Evolutionary conservation across 352 stramenopile genomes (phyloP).

Genomic region (Globisporangium sylvaticum): DNA sequence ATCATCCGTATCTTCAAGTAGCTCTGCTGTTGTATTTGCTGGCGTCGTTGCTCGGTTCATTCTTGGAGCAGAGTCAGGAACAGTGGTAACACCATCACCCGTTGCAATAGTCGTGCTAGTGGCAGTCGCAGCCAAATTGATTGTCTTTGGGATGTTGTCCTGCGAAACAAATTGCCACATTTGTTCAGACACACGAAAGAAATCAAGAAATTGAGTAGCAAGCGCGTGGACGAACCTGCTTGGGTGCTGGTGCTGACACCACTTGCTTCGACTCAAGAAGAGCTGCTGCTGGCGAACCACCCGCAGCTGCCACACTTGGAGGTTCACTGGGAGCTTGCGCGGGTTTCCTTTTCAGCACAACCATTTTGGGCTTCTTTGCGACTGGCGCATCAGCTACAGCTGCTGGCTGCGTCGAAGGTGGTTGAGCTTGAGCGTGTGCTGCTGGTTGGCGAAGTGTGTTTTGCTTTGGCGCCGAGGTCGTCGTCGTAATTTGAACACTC

Average conservation of each 20-base stretch:
- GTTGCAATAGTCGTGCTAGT: background rate
- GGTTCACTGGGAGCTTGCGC: background rate
- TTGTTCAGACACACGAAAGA: background rate
- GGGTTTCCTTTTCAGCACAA: constrained; percentile 1
- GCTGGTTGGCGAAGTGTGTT: background rate
- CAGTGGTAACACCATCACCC: background rate
- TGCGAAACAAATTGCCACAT: background rate
- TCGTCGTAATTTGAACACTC: background rate
- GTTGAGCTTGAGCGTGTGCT: background rate
- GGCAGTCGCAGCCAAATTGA: background rate
- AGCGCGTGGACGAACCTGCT: background rate
- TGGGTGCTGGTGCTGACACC: background rate
- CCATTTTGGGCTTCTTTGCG: constrained; percentile 5
- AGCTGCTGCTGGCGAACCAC: background rate
- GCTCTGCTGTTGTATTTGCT: background rate
- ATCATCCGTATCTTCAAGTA: background rate
- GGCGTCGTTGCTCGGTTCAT: background rate
- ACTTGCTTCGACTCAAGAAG: background rate
- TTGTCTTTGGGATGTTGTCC: background rate
- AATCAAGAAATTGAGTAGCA: background rate
- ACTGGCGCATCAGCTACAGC: background rate
- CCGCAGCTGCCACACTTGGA: background rate
- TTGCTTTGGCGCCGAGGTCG: background rate
- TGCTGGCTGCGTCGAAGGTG: background rate
- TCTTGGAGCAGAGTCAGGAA: background rate